Percentiles rank a stretch among this genome's conserved stretches.
These are phyloP conservation scores for Dioscorea cayenensis DNA, from an alignment of 116 monocot species.

Conservation along the genomic window DNA sequence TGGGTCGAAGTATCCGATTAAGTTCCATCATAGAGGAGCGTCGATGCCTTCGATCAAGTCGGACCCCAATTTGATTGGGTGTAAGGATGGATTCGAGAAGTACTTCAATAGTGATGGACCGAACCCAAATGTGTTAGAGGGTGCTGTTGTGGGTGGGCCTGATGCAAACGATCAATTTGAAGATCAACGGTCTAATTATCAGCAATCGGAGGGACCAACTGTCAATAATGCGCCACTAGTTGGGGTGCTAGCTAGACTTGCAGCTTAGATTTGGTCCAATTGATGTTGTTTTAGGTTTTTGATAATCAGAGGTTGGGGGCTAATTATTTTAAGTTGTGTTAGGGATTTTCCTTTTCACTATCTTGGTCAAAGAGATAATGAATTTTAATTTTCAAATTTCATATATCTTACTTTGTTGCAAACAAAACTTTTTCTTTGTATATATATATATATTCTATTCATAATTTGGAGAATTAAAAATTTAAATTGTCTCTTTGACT, in stretches of 20 bases:
- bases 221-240: slow-evolving; percentile 54
- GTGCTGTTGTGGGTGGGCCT: slow-evolving; percentile 78
- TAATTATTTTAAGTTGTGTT: too few species aligned
- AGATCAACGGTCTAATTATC: slow-evolving; percentile 36
- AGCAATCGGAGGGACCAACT: slow-evolving; percentile 50
- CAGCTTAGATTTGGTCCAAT: neutral
- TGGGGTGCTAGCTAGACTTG: slow-evolving; percentile 50
- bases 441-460: too few species aligned
- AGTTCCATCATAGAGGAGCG: slow-evolving; percentile 73
- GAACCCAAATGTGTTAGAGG: slow-evolving; percentile 56
- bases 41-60: slow-evolving; percentile 51
- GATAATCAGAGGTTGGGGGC: too few species aligned
- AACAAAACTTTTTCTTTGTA: too few species aligned
- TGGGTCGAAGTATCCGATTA: slow-evolving; percentile 34
- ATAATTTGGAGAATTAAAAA: too few species aligned
- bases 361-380: too few species aligned
- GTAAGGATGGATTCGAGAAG: slow-evolving; percentile 40
- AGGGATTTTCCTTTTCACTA: too few species aligned
- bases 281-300: too few species aligned
- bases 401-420: too few species aligned
- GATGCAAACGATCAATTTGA: slow-evolving; percentile 42
- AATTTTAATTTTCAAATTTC: too few species aligned
- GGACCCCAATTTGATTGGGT: slow-evolving; percentile 19
- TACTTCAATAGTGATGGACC: slow-evolving; percentile 22
- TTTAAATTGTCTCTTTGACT: too few species aligned